Evolutionary conservation across 805 yeast genomes (phyloP).

Genomic region (Wickerhamiella bombiphila): DNA sequence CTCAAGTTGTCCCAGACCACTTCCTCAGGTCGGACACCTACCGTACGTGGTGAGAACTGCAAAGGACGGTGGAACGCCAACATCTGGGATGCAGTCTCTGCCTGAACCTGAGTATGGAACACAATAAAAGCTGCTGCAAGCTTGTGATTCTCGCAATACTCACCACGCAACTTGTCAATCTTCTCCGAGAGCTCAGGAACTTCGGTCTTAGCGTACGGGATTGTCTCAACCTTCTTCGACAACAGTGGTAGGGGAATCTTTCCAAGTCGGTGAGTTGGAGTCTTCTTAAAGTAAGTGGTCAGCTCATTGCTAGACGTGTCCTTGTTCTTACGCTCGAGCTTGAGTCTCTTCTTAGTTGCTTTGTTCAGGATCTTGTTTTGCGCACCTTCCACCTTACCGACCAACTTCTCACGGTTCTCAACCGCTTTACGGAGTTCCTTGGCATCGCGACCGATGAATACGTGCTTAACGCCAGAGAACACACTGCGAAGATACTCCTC

Average conservation of each 20-base stretch:
- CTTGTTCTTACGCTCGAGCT: conserved; percentile 53
- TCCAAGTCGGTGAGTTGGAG: conserved; percentile 62
- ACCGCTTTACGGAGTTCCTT: conserved; percentile 41
- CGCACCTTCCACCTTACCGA: conserved; percentile 50
- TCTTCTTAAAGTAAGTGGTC: conserved; percentile 29
- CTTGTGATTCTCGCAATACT: conserved; percentile 41
- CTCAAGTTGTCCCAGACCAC: conserved; percentile 70
- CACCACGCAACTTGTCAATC: conserved; percentile 43
- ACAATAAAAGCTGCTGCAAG: conserved; percentile 73
- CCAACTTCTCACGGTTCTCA: conserved; percentile 43
- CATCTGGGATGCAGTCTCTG: conserved; percentile 76
- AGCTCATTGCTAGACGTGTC: conserved; percentile 12
- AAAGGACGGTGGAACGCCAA: conserved; percentile 36
- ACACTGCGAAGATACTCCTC: conserved; percentile 59
- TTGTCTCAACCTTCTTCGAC: conserved; percentile 76
- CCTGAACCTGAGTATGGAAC: conserved; percentile 71
- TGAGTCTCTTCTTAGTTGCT: conserved; percentile 49
- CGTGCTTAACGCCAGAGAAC: conserved; percentile 68
- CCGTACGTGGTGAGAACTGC: conserved; percentile 33
- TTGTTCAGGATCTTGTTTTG: conserved; percentile 40
- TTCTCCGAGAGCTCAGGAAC: conserved; percentile 56
- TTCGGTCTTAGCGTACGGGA: conserved; percentile 53
- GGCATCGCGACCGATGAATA: conserved; percentile 63
- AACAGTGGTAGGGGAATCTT: conserved; percentile 31
- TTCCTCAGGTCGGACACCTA: conserved; percentile 67